Conservation (phyloP, 75 land plant species). For the Larix kaempferi region DNA sequence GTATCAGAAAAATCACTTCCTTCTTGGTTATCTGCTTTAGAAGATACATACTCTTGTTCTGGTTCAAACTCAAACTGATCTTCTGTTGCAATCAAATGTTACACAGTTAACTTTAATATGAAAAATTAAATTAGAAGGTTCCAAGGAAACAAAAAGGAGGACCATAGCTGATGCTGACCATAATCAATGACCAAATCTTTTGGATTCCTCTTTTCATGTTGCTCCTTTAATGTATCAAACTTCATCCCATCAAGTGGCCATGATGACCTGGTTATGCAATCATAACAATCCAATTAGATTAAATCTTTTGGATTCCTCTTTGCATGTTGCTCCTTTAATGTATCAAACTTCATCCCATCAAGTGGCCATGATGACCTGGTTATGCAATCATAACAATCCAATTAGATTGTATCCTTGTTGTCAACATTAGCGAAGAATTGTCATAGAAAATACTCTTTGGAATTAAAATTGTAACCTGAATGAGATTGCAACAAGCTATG, state of each 20-base stretch:
- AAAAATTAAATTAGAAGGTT: neutral
- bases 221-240: constrained; percentile 60
- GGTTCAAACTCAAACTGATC: constrained; percentile 24
- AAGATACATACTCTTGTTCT: constrained; percentile 13
- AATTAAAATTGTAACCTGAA: constrained; percentile 1
- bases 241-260: constrained; percentile 73
- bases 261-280: constrained; percentile 26
- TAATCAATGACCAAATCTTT: constrained; percentile 59
- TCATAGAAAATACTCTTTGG: neutral
- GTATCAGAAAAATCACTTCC: constrained; percentile 39
- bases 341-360: constrained; percentile 61
- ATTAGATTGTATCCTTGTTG: neutral
- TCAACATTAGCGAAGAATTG: neutral
- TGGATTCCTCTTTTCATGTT: constrained; percentile 44
- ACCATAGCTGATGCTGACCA: constrained; percentile 22
- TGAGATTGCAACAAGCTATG: neutral
- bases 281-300: neutral
- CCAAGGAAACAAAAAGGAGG: neutral
- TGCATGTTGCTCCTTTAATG: constrained; percentile 50
- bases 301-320: constrained; percentile 58
- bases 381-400: neutral
- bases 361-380: constrained; percentile 62
- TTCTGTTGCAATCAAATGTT: constrained; percentile 19
- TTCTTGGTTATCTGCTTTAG: constrained; percentile 18
- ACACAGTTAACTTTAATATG: neutral